These are phyloP conservation scores for Calonectria crousiana DNA, from an alignment of 2,329 filamentous ascomycete genomes.

Conservation along the genomic window DNA sequence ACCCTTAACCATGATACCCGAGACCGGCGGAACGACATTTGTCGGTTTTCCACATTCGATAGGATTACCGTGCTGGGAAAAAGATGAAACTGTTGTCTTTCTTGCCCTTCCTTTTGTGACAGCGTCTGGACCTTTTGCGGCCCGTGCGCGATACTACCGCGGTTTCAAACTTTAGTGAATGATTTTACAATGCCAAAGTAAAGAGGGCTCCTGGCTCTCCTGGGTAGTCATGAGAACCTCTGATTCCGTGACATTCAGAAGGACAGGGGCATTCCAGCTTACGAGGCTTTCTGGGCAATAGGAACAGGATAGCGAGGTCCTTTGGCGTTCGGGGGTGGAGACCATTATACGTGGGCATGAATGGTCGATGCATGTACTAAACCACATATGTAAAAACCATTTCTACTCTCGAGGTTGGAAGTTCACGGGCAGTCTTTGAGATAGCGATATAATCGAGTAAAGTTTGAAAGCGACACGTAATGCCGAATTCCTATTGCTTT, in stretches of 20 bases:
- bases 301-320: slow-evolving; percentile 32
- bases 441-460: slow-evolving; percentile 43
- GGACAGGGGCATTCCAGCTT: slow-evolving; percentile 19
- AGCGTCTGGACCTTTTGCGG: slow-evolving; percentile 14
- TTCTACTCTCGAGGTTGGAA: slow-evolving; percentile 31
- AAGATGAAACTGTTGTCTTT: slow-evolving; percentile 24
- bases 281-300: slow-evolving; percentile 13
- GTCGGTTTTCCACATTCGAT: slow-evolving; percentile 34
- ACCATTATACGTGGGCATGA: slow-evolving; percentile 36
- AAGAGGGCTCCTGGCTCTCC: slow-evolving; percentile 24
- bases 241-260: slow-evolving; percentile 8
- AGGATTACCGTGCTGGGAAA: slow-evolving; percentile 38
- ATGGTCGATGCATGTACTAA: slow-evolving; percentile 36
- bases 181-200: slow-evolving; percentile 29
- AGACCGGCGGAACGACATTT: slow-evolving; percentile 26
- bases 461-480: slow-evolving; percentile 31
- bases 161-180: slow-evolving; percentile 28
- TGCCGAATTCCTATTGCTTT: neutral
- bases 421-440: slow-evolving; percentile 39
- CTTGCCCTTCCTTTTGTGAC: slow-evolving; percentile 24
- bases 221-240: slow-evolving; percentile 16
- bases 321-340: slow-evolving; percentile 43
- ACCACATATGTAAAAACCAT: slow-evolving; percentile 29
- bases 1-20: slow-evolving; percentile 46
- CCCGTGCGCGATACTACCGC: slow-evolving; percentile 14